A percentile compares a stretch with the other conserved stretches of the same genome.
Evolutionary conservation across 192 early-diverging fungal genomes (phyloP).

Genomic region (Diversispora epigaea): DNA sequence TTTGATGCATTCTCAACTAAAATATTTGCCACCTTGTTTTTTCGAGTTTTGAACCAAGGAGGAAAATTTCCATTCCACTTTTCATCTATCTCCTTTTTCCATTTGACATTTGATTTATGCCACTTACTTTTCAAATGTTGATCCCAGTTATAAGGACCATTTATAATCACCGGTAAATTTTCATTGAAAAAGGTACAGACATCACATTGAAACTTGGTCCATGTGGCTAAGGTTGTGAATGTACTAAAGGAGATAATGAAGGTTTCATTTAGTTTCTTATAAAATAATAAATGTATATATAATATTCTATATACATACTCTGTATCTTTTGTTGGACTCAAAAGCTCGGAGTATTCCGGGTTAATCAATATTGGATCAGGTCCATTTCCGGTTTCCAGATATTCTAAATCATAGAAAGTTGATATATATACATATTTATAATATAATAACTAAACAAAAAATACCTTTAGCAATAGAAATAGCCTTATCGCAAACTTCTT

Average conservation of each 20-base stretch:
- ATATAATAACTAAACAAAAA: neutral
- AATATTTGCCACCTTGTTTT: neutral
- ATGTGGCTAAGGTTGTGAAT: constrained; percentile 43
- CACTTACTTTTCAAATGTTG: constrained; percentile 68
- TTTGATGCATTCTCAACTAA: too few species aligned
- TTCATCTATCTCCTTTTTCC: constrained; percentile 38
- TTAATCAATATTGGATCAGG: constrained; percentile 28
- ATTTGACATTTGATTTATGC: constrained; percentile 56
- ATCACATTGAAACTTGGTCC: constrained; percentile 70
- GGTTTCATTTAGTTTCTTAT: constrained; percentile 35
- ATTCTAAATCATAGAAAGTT: neutral
- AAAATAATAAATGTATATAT: neutral
- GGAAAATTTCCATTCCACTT: constrained; percentile 24
- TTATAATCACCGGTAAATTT: constrained; percentile 49
- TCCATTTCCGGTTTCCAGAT: constrained; percentile 8
- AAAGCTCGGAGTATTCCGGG: constrained; percentile 39
- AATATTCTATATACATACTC: constrained; percentile 41
- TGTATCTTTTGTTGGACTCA: constrained; percentile 34
- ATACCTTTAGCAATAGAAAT: constrained; percentile 54
- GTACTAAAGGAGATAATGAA: constrained; percentile 15
- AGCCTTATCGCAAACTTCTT: constrained; percentile 54
- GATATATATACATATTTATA: neutral
- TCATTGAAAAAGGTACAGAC: constrained; percentile 56
- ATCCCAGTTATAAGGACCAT: constrained; percentile 74
- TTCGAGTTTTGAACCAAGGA: constrained; percentile 20